Evolutionary conservation across 2,329 filamentous ascomycete species (phyloP).

Genomic region (Verticillium tricorpus): DNA sequence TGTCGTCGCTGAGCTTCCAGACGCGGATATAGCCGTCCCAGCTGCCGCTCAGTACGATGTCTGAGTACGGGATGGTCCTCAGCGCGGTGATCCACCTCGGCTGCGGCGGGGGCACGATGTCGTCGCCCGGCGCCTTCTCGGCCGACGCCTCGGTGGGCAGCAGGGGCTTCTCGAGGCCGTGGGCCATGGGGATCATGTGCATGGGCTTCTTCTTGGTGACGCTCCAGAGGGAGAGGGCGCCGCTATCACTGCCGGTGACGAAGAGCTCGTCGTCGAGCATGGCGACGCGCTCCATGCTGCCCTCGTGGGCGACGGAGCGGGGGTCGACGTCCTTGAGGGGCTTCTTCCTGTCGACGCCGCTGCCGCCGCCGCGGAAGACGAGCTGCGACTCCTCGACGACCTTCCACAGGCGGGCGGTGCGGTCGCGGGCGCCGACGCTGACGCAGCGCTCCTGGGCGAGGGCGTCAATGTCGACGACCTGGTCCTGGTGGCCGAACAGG

Average conservation of each 20-base stretch:
- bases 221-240: slow-evolving; percentile 80
- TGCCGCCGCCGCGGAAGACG: slow-evolving; percentile 82
- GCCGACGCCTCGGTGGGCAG: slow-evolving; percentile 66
- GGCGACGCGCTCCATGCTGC: slow-evolving; percentile 86
- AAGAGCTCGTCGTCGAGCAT: slow-evolving; percentile 87
- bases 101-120: slow-evolving; percentile 58
- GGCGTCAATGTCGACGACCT: slow-evolving; percentile 78
- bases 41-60: slow-evolving; percentile 84
- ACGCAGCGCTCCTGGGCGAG: slow-evolving; percentile 84
- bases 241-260: slow-evolving; percentile 91
- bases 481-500: slow-evolving; percentile 91
- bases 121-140: slow-evolving; percentile 58
- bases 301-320: slow-evolving; percentile 61
- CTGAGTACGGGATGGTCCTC: slow-evolving; percentile 80
- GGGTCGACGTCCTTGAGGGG: slow-evolving; percentile 33
- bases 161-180: slow-evolving; percentile 75
- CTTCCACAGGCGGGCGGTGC: slow-evolving; percentile 92
- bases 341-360: slow-evolving; percentile 45
- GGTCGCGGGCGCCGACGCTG: slow-evolving; percentile 84
- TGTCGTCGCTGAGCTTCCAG: slow-evolving; percentile 83
- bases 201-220: slow-evolving; percentile 93
- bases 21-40: slow-evolving; percentile 88
- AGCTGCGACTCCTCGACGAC: slow-evolving; percentile 93
- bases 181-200: slow-evolving; percentile 72
- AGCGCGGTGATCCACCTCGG: slow-evolving; percentile 91